Conservation (phyloP, 2,329 filamentous ascomycete genomes). For the Uncinocarpus reesii region DNA sequence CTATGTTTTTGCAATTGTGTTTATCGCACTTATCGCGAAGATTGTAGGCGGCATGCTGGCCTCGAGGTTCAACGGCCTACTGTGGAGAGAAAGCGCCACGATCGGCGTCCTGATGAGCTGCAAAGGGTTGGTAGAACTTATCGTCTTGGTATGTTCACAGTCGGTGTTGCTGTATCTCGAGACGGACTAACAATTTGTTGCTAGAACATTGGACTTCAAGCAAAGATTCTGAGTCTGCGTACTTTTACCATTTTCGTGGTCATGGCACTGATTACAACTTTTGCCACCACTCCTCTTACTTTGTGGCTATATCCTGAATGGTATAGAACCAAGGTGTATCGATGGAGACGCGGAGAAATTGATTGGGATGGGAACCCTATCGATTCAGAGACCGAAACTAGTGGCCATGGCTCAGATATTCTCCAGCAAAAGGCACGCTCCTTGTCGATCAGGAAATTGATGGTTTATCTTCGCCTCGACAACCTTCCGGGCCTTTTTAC, state of each 20-base stretch:
- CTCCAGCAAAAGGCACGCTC: conserved; percentile 42
- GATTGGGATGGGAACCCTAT: conserved; percentile 66
- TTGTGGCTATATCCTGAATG: conserved; percentile 62
- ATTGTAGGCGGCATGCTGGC: conserved; percentile 72
- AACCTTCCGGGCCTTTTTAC: conserved; percentile 73
- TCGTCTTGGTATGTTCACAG: conserved; percentile 61
- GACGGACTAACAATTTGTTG: neutral
- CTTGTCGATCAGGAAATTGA: conserved; percentile 51
- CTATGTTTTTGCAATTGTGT: conserved; percentile 75
- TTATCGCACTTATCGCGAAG: conserved; percentile 74
- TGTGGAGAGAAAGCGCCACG: conserved; percentile 82
- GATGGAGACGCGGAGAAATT: conserved; percentile 75
- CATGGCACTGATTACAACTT: conserved; percentile 82
- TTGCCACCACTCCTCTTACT: conserved; percentile 69
- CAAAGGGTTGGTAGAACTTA: conserved; percentile 87
- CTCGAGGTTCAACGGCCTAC: conserved; percentile 61
- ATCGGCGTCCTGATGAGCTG: conserved; percentile 93
- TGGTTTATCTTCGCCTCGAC: conserved; percentile 76
- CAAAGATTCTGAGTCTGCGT: conserved; percentile 64
- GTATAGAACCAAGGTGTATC: conserved; percentile 63
- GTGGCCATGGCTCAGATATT: conserved; percentile 31
- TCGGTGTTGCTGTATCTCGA: neutral
- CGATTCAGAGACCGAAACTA: conserved; percentile 33
- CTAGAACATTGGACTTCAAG: conserved; percentile 70
- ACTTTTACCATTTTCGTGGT: conserved; percentile 93